Evolutionary conservation across 2,329 filamentous ascomycete species (phyloP).

Genomic region (Fusarium nanum): DNA sequence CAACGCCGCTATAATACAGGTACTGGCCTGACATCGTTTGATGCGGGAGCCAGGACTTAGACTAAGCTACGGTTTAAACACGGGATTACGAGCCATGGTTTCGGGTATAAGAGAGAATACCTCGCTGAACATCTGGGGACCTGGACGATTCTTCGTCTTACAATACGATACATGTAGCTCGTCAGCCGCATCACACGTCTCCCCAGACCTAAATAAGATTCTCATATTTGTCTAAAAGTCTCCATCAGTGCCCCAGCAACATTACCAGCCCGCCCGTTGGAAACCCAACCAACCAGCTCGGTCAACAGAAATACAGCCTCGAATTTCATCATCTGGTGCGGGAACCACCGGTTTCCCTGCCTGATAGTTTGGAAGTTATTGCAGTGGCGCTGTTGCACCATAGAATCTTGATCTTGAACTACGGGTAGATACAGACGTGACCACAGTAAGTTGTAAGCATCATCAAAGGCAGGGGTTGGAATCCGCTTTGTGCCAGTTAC

Average conservation of each 20-base stretch:
- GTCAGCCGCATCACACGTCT: background rate
- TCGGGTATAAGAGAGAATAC: constrained; percentile 27
- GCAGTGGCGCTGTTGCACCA: background rate
- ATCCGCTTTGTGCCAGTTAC: background rate
- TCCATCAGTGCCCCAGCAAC: background rate
- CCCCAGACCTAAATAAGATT: background rate
- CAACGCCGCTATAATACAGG: background rate
- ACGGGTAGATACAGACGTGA: background rate
- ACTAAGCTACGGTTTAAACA: constrained; percentile 17
- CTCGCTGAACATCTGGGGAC: background rate
- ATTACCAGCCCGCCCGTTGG: background rate
- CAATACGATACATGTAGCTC: background rate
- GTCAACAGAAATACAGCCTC: background rate
- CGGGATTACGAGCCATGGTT: background rate
- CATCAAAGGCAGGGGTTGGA: background rate
- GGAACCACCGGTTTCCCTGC: background rate
- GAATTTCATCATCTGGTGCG: background rate
- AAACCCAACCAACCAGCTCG: background rate
- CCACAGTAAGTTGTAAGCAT: background rate
- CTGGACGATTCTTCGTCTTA: background rate
- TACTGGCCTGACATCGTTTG: constrained; percentile 5
- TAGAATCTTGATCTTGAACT: background rate
- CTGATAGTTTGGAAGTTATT: background rate
- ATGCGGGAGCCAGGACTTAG: background rate
- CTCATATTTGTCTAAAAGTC: background rate